These are phyloP conservation scores for Fusarium succisae DNA, from an alignment of 2,329 filamentous ascomycete genomes.

Conservation along the genomic window DNA sequence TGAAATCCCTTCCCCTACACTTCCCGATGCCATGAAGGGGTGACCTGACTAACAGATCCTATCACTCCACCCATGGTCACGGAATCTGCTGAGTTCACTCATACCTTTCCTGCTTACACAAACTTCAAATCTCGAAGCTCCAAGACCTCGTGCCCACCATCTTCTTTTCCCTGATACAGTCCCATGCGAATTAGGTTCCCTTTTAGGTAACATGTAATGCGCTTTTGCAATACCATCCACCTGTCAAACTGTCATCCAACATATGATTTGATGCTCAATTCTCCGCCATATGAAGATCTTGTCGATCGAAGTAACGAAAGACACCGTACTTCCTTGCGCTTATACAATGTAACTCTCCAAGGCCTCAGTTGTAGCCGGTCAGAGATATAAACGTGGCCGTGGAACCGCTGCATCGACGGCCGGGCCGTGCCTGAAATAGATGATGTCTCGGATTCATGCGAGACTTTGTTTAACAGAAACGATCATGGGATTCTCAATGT, in stretches of 20 bases:
- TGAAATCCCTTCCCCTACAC: neutral
- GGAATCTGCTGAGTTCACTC: constrained; percentile 20
- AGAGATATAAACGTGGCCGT: constrained; percentile 24
- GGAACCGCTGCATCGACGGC: constrained; percentile 17
- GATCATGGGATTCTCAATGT: neutral
- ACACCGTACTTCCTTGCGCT: constrained; percentile 8
- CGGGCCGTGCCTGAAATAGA: constrained; percentile 10
- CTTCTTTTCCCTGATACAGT: neutral
- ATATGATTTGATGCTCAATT: constrained; percentile 13
- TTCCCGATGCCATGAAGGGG: neutral
- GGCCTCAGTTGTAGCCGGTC: neutral
- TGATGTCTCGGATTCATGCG: constrained; percentile 7
- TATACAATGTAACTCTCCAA: constrained; percentile 6
- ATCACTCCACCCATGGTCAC: constrained; percentile 33
- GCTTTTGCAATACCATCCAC: neutral
- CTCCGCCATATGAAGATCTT: constrained; percentile 28
- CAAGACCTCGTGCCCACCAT: constrained; percentile 15
- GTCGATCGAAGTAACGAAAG: constrained; percentile 22
- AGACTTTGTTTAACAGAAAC: constrained; percentile 10
- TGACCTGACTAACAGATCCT: constrained; percentile 31
- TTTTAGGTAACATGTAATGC: neutral
- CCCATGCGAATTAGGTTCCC: neutral
- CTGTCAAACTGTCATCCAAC: neutral
- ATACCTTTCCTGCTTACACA: constrained; percentile 7
- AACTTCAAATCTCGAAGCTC: neutral